Conservation (phyloP, 2,329 filamentous ascomycete species). For the Neophaeococcomyces aloes region DNA sequence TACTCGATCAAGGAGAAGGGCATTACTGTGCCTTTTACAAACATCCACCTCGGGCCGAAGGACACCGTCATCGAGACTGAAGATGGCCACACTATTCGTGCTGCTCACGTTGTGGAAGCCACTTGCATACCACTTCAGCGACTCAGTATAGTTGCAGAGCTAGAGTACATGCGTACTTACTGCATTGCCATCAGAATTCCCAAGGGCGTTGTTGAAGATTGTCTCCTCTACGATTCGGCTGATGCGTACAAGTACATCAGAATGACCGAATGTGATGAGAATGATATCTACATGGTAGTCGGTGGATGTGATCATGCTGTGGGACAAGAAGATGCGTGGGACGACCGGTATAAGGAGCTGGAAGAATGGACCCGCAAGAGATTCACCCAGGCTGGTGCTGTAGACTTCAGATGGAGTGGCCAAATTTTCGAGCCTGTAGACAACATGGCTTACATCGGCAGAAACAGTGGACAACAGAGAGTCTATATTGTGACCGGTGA, state of each 20-base stretch:
- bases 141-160: conserved; percentile 42
- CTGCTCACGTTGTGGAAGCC: conserved; percentile 42
- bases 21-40: conserved; percentile 26
- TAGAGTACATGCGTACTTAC: conserved; percentile 47
- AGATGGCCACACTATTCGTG: conserved; percentile 38
- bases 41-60: conserved; percentile 36
- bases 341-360: conserved; percentile 40
- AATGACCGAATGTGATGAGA: conserved; percentile 42
- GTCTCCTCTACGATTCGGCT: conserved; percentile 45
- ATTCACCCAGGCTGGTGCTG: conserved; percentile 39
- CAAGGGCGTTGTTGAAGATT: conserved; percentile 43
- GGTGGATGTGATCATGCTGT: conserved; percentile 51
- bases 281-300: conserved; percentile 46
- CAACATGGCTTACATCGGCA: conserved; percentile 46
- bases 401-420: conserved; percentile 49
- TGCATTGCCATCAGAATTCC: conserved; percentile 47
- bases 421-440: conserved; percentile 49
- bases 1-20: conserved; percentile 40
- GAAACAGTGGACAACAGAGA: conserved; percentile 42
- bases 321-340: conserved; percentile 38
- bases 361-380: conserved; percentile 44
- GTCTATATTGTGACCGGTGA: conserved; percentile 48
- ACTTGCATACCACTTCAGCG: conserved; percentile 49
- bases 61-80: conserved; percentile 39
- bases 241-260: conserved; percentile 48